phyloP scores from a whole-genome alignment of 306 rosid species.

The Parietaria judaica region DNA sequence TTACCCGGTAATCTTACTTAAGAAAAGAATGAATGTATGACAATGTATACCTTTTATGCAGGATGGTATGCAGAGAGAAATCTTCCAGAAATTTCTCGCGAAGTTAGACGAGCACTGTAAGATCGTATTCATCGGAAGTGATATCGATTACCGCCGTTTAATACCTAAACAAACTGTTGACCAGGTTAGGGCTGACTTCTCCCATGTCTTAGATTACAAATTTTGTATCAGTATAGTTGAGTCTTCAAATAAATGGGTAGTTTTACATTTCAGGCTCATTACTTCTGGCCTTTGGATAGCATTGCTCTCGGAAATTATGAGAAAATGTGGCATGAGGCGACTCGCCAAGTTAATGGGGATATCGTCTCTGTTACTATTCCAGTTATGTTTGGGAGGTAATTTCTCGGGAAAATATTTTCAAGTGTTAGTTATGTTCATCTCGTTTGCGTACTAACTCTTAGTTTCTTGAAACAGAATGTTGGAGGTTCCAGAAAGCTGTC shows the following conservation, averaged over 20 bases:
- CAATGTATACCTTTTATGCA: slow-evolving; percentile 20
- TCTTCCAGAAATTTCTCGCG: slow-evolving; percentile 58
- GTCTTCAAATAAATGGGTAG: background rate
- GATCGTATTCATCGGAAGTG: slow-evolving; percentile 65
- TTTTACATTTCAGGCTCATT: slow-evolving; percentile 47
- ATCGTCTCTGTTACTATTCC: slow-evolving; percentile 42
- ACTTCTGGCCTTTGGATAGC: slow-evolving; percentile 65
- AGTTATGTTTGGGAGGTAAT: slow-evolving; percentile 96
- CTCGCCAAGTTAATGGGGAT: slow-evolving; percentile 43
- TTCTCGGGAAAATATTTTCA: slow-evolving; percentile 2
- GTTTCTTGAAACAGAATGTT: slow-evolving; percentile 44
- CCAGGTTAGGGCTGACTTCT: slow-evolving; percentile 38
- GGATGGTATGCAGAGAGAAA: slow-evolving; percentile 85
- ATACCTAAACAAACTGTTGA: slow-evolving; percentile 57
- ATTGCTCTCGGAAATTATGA: slow-evolving; percentile 45
- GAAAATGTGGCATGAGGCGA: slow-evolving; percentile 63
- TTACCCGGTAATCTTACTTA: background rate
- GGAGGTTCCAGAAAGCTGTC: slow-evolving; percentile 75
- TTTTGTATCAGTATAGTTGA: too few relatives aligned
- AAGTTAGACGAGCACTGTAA: slow-evolving; percentile 73
- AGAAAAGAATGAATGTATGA: too few relatives aligned
- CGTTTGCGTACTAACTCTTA: slow-evolving; percentile 11
- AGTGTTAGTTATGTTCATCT: slow-evolving; percentile 1
- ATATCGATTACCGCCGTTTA: slow-evolving; percentile 85
- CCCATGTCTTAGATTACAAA: background rate